phyloP scores from a whole-genome alignment of 2,329 filamentous ascomycete species.

The Fusarium bactridioides region DNA sequence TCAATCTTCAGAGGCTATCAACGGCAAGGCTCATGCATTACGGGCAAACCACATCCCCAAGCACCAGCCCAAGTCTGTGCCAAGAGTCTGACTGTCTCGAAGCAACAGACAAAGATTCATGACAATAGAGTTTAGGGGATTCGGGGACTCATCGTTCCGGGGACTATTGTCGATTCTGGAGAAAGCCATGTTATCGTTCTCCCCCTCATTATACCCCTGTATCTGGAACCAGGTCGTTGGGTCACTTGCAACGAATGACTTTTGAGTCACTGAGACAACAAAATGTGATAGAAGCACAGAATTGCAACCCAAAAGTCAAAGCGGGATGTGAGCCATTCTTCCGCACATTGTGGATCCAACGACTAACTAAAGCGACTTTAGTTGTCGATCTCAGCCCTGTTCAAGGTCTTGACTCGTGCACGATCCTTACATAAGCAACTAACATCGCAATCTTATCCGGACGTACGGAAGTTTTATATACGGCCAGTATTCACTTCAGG shows the following conservation, averaged over 20 bases:
- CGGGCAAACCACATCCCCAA: background rate
- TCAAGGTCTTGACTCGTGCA: slow-evolving; percentile 2
- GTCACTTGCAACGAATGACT: background rate
- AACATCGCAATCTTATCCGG: background rate
- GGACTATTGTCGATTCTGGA: background rate
- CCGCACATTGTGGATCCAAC: background rate
- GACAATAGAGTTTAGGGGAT: background rate
- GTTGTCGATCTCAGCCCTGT: slow-evolving; percentile 6
- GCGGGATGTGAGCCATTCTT: background rate
- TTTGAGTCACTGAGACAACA: background rate
- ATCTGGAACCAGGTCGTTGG: background rate
- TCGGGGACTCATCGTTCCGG: background rate
- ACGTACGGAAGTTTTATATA: background rate
- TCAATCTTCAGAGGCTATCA: background rate
- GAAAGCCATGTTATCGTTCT: background rate
- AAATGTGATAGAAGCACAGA: background rate
- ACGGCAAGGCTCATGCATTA: background rate
- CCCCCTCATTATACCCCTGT: background rate
- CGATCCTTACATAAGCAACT: background rate
- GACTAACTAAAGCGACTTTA: background rate
- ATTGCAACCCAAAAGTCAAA: background rate
- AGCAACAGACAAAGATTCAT: background rate
- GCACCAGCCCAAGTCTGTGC: background rate
- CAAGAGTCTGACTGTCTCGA: background rate
- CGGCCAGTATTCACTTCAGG: background rate